These are phyloP conservation scores for Torulaspora quercuum DNA, from an alignment of 805 yeast genomes.

Conservation along the genomic window DNA sequence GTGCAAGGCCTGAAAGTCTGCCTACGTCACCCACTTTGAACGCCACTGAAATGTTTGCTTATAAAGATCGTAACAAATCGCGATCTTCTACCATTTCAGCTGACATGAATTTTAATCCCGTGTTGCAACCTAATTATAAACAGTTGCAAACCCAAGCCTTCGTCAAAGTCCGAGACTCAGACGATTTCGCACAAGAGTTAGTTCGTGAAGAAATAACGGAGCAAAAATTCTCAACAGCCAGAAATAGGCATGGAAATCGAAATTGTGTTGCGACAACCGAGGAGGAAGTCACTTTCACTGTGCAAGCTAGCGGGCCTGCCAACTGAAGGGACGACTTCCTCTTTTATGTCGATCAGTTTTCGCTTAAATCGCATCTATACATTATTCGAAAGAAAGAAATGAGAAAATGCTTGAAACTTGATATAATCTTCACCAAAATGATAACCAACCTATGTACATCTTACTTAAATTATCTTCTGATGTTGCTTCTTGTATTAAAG, in stretches of 20 bases:
- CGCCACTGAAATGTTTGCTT: conserved; percentile 34
- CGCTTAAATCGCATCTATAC: too few relatives aligned
- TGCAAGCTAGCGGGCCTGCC: neutral
- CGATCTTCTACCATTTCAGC: conserved; percentile 18
- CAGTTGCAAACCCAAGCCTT: conserved; percentile 10
- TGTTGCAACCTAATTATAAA: conserved; percentile 7
- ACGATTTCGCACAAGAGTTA: conserved; percentile 12
- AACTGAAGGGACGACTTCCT: too few relatives aligned
- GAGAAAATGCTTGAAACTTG: too few relatives aligned
- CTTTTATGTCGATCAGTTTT: too few relatives aligned
- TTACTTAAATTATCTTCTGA: conserved; percentile 64
- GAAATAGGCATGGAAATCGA: too few relatives aligned
- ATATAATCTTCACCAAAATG: conserved; percentile 49
- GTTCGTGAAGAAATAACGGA: conserved; percentile 8
- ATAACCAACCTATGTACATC: conserved; percentile 95
- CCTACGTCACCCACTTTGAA: conserved; percentile 15
- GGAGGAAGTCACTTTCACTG: too few relatives aligned
- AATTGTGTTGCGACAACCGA: too few relatives aligned
- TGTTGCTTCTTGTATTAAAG: conserved; percentile 77
- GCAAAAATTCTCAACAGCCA: conserved; percentile 4
- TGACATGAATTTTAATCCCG: conserved; percentile 8
- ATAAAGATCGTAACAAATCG: conserved; percentile 23
- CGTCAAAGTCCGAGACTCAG: conserved; percentile 8
- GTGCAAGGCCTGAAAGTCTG: conserved; percentile 5
- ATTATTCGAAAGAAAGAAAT: too few relatives aligned